These are phyloP conservation scores for Fusarium tjaetaba DNA, from an alignment of 2,329 filamentous ascomycete species.

Conservation along the genomic window DNA sequence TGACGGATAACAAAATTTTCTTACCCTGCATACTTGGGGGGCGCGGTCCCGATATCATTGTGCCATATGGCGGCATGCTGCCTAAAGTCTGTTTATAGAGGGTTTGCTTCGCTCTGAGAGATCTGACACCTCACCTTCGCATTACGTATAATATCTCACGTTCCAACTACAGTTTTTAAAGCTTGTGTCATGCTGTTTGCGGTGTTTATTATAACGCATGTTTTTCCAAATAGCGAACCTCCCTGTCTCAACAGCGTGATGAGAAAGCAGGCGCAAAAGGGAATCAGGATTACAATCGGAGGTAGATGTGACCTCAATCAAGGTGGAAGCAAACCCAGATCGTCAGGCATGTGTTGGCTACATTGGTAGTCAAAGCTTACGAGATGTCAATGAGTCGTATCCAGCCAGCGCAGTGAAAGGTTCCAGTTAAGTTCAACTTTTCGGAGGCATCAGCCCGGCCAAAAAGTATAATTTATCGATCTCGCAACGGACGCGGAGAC, in stretches of 20 bases:
- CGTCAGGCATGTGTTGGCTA: accelerated
- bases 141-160: accelerated
- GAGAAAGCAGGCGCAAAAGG: accelerated
- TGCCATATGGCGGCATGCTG: background rate
- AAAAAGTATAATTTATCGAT: background rate
- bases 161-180: background rate
- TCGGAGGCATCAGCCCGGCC: background rate
- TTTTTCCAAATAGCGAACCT: accelerated
- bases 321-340: accelerated
- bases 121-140: accelerated
- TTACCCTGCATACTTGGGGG: background rate
- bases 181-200: background rate
- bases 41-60: background rate
- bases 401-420: accelerated
- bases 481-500: background rate
- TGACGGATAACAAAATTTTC: too few relatives aligned
- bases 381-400: accelerated
- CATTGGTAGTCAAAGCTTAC: background rate
- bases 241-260: accelerated
- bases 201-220: accelerated
- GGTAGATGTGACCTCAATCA: accelerated
- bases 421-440: background rate
- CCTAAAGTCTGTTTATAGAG: background rate
- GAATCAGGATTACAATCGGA: accelerated
- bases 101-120: background rate